Evolutionary conservation across 768 basidiomycete species (phyloP).

Genomic region (Mycena maculata): DNA sequence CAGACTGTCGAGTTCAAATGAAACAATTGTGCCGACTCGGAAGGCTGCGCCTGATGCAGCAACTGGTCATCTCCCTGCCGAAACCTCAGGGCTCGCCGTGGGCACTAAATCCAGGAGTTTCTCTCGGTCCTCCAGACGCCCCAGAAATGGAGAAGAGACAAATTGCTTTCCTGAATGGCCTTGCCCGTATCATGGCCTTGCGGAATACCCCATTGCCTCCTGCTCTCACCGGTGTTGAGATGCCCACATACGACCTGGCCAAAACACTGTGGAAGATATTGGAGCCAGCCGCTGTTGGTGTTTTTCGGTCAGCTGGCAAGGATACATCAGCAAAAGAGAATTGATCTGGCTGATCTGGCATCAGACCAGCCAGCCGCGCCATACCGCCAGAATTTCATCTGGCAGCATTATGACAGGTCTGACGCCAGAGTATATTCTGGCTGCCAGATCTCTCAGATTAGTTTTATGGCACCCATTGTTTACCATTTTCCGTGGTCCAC

Average conservation of each 20-base stretch:
- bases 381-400: too few relatives aligned
- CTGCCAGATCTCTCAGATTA: too few relatives aligned
- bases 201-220: conserved; percentile 79
- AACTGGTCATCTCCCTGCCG: conserved; percentile 59
- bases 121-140: conserved; percentile 59
- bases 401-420: too few relatives aligned
- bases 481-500: too few relatives aligned
- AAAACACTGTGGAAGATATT: conserved; percentile 74
- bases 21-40: too few relatives aligned
- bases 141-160: conserved; percentile 64
- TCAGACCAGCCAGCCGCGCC: too few relatives aligned
- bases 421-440: too few relatives aligned
- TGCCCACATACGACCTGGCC: conserved; percentile 69
- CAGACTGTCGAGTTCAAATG: too few relatives aligned
- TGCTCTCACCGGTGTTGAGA: conserved; percentile 71
- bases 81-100: conserved; percentile 52
- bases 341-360: too few relatives aligned
- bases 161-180: conserved; percentile 67
- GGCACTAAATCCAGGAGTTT: conserved; percentile 39
- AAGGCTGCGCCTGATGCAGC: conserved; percentile 56
- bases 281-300: conserved; percentile 70
- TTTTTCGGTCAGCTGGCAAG: conserved; percentile 75
- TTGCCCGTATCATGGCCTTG: conserved; percentile 69
- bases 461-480: too few relatives aligned
- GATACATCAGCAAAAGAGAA: too few relatives aligned